These are phyloP conservation scores for Pseudogymnoascus sp. DNA, from an alignment of 2,329 filamentous ascomycete species.

Conservation along the genomic window DNA sequence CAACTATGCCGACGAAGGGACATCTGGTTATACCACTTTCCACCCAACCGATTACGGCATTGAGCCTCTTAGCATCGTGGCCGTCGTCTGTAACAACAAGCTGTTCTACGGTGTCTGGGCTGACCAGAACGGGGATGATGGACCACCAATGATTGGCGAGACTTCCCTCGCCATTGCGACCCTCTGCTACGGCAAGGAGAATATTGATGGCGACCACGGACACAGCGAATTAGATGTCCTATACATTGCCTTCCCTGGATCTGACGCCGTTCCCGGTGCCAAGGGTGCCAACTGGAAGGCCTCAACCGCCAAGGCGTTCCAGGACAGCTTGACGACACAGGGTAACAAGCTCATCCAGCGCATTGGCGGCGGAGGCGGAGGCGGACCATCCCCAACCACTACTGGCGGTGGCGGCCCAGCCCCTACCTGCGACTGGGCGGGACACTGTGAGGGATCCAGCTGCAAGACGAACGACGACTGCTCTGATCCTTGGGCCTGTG, in stretches of 20 bases:
- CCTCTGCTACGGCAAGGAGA: constrained; percentile 42
- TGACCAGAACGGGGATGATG: constrained; percentile 49
- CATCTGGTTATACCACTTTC: constrained; percentile 31
- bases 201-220: constrained; percentile 46
- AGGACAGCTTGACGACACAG: constrained; percentile 41
- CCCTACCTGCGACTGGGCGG: constrained; percentile 17
- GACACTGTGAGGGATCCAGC: constrained; percentile 17
- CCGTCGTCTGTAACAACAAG: constrained; percentile 43
- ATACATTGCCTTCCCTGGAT: constrained; percentile 51
- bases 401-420: constrained; percentile 9
- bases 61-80: constrained; percentile 45
- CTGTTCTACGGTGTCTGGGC: constrained; percentile 53
- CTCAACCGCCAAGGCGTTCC: constrained; percentile 39
- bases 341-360: constrained; percentile 44
- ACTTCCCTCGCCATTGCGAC: constrained; percentile 49
- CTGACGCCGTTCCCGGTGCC: constrained; percentile 46
- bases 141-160: constrained; percentile 42
- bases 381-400: constrained; percentile 8
- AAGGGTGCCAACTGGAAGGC: constrained; percentile 47
- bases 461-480: constrained; percentile 17
- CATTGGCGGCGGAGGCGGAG: constrained; percentile 22
- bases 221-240: constrained; percentile 50
- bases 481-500: constrained; percentile 15
- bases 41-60: constrained; percentile 36
- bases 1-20: constrained; percentile 32